phyloP scores from a whole-genome alignment of 2,329 filamentous ascomycete species.

The Monosporascus sp. region DNA sequence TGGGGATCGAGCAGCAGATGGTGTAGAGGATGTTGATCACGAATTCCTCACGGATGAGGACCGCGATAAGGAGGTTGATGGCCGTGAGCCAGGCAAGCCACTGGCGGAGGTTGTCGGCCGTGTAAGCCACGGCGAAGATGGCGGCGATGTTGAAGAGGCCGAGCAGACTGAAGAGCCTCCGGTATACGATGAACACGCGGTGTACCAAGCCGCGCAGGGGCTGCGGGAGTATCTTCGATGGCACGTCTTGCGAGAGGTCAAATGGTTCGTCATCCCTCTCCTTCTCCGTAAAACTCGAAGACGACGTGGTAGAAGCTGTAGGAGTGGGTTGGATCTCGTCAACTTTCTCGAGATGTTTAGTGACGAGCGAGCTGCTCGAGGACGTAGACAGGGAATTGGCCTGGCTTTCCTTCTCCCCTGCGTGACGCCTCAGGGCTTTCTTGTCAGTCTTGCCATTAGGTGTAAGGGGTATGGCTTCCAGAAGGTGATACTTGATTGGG shows the following conservation, averaged over 20 bases:
- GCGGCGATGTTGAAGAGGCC: slow-evolving; percentile 45
- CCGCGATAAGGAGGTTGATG: slow-evolving; percentile 43
- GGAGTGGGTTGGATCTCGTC: not conserved
- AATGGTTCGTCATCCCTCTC: slow-evolving; percentile 13
- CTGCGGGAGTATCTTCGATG: slow-evolving; percentile 34
- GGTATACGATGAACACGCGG: slow-evolving; percentile 46
- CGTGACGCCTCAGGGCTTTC: slow-evolving; percentile 33
- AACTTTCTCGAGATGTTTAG: slow-evolving; percentile 20
- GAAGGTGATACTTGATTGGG: slow-evolving; percentile 38
- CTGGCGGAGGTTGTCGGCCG: slow-evolving; percentile 24
- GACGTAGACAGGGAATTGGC: slow-evolving; percentile 18
- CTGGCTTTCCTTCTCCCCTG: slow-evolving; percentile 25
- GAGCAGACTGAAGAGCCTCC: slow-evolving; percentile 49
- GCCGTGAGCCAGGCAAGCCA: slow-evolving; percentile 38
- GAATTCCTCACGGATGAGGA: slow-evolving; percentile 47
- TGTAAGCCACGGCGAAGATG: slow-evolving; percentile 31
- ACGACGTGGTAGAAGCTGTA: not conserved
- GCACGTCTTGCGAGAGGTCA: slow-evolving; percentile 19
- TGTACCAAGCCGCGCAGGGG: slow-evolving; percentile 22
- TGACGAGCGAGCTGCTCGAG: slow-evolving; percentile 17
- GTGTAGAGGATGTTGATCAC: slow-evolving; percentile 47
- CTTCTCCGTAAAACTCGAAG: slow-evolving; percentile 15
- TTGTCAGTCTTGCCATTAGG: slow-evolving; percentile 54
- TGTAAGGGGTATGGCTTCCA: slow-evolving; percentile 43
- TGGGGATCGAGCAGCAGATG: slow-evolving; percentile 39